phyloP scores from a whole-genome alignment of 192 early-diverging fungal species.

The Diversispora eburnea region DNA sequence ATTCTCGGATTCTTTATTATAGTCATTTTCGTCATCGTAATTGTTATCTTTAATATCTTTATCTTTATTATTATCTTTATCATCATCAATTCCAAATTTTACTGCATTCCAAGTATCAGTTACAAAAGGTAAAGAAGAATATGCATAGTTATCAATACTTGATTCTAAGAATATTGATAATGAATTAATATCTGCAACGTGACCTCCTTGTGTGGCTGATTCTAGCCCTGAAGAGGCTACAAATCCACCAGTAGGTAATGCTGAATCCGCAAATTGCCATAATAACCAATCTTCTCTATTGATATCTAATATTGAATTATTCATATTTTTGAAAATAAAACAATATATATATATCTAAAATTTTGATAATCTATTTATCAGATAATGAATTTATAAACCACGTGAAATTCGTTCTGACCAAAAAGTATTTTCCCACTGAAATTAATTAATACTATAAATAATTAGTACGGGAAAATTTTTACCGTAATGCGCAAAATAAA shows the following conservation, averaged over 20 bases:
- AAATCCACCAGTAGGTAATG: slow-evolving; percentile 93
- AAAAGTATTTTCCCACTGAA: too few relatives aligned
- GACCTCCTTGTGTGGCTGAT: slow-evolving; percentile 68
- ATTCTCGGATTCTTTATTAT: neutral
- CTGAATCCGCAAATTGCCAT: slow-evolving; percentile 85
- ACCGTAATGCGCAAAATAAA: too few relatives aligned
- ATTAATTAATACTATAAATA: too few relatives aligned
- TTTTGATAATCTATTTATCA: too few relatives aligned
- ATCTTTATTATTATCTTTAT: neutral
- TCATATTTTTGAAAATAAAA: neutral
- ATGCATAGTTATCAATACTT: slow-evolving; percentile 68
- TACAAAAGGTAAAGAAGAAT: slow-evolving; percentile 70
- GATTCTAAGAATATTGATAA: slow-evolving; percentile 50
- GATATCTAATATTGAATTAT: neutral
- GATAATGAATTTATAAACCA: too few relatives aligned
- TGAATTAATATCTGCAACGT: slow-evolving; percentile 41
- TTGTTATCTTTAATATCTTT: neutral
- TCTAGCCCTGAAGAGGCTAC: slow-evolving; percentile 91
- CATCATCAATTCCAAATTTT: slow-evolving; percentile 28
- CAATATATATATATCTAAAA: too few relatives aligned
- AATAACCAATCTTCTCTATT: slow-evolving; percentile 62
- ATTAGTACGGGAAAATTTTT: too few relatives aligned
- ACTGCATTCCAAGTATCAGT: slow-evolving; percentile 44
- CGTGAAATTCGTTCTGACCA: too few relatives aligned
- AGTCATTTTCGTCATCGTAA: too few relatives aligned